These are phyloP conservation scores for Colletotrichum orchidophilum DNA, from an alignment of 2,329 filamentous ascomycete genomes.

Conservation along the genomic window DNA sequence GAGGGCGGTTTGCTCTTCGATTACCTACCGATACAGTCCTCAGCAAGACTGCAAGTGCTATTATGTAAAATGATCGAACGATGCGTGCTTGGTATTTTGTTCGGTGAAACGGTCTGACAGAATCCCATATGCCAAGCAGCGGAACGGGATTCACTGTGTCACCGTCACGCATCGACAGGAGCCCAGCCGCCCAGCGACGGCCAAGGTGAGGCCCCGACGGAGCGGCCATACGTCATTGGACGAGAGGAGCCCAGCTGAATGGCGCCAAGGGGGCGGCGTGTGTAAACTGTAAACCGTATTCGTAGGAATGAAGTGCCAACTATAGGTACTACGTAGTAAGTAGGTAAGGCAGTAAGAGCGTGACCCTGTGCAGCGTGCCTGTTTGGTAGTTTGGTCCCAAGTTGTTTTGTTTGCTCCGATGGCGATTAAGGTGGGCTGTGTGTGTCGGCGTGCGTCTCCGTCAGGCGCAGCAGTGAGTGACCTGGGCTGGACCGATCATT, in stretches of 20 bases:
- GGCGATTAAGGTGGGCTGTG: neutral
- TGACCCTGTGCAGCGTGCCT: too few species aligned
- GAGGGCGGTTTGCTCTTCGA: too few species aligned
- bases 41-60: too few species aligned
- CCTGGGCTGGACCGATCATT: neutral
- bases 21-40: too few species aligned
- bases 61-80: neutral
- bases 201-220: conserved; percentile 17
- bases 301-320: too few species aligned
- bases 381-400: neutral
- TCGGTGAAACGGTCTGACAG: neutral
- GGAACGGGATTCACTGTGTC: conserved; percentile 2
- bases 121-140: conserved; percentile 8
- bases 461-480: neutral
- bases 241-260: neutral
- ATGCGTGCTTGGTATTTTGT: neutral
- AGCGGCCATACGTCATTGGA: conserved; percentile 16
- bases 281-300: too few species aligned
- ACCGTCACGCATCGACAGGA: neutral
- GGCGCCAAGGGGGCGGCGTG: conserved; percentile 13
- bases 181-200: conserved; percentile 9
- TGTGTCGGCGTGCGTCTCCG: neutral
- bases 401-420: neutral
- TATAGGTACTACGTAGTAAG: too few species aligned
- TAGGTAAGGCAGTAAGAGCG: too few species aligned